A percentile compares a stretch with the other conserved stretches of the same genome.
Conservation (phyloP, 2,329 filamentous ascomycete genomes). For the Clonostachys rosea region DNA sequence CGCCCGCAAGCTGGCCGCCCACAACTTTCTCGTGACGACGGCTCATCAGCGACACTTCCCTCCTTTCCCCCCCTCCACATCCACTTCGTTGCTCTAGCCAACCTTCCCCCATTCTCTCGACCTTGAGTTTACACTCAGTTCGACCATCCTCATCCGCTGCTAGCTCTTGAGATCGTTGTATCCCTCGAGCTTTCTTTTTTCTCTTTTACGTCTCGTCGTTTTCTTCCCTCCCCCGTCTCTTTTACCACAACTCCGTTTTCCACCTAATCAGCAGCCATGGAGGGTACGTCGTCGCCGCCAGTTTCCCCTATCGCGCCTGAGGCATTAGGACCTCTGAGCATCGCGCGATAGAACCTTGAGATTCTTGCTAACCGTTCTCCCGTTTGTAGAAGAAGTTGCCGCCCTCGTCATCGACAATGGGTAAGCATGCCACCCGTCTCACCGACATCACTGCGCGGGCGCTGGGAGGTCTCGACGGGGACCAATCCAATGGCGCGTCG, state of each 20-base stretch:
- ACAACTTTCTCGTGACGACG: conserved; percentile 26
- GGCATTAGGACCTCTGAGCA: conserved; percentile 2
- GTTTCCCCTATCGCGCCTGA: conserved; percentile 3
- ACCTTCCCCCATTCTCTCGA: conserved; percentile 19
- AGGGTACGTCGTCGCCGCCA: conserved; percentile 33
- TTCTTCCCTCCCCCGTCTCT: conserved; percentile 7
- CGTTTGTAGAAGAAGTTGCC: conserved; percentile 90
- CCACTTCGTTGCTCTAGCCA: conserved; percentile 12
- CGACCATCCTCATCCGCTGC: neutral
- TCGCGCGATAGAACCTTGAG: conserved; percentile 6
- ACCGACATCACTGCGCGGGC: conserved; percentile 19
- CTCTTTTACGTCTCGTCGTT: conserved; percentile 3
- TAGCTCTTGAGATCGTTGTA: conserved; percentile 11
- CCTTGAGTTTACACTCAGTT: conserved; percentile 1
- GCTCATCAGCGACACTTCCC: conserved; percentile 24
- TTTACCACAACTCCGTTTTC: conserved; percentile 1
- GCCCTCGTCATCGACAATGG: conserved; percentile 99
- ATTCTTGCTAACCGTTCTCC: conserved; percentile 34
- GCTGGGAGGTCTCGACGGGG: neutral
- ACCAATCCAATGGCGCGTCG: neutral
- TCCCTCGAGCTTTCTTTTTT: conserved; percentile 12
- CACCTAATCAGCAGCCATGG: conserved; percentile 47
- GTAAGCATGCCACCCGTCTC: conserved; percentile 62
- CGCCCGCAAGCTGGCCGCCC: conserved; percentile 23
- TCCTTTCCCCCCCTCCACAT: conserved; percentile 18